Conservation (phyloP, 345 rosid genomes). For the Aquilaria yunnanensis region DNA sequence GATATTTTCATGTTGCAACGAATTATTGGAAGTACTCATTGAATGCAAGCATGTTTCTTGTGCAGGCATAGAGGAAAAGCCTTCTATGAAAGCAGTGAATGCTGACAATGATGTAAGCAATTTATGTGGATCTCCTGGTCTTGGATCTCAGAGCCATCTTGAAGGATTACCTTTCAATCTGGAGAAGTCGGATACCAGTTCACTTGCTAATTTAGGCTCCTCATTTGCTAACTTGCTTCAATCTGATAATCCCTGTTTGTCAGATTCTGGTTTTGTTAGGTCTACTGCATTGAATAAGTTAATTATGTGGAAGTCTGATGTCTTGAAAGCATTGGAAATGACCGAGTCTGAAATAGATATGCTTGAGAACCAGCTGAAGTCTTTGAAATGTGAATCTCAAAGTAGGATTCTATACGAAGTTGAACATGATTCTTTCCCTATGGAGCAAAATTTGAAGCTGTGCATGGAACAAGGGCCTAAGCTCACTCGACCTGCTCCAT, state of each 20-base stretch:
- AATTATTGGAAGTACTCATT: not conserved
- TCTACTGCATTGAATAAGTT: constrained; percentile 55
- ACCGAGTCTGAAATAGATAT: constrained; percentile 87
- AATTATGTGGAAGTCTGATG: constrained; percentile 53
- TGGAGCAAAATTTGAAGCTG: constrained; percentile 19
- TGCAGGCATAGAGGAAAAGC: constrained; percentile 73
- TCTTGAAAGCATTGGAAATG: constrained; percentile 62
- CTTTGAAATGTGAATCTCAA: constrained; percentile 36
- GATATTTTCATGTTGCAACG: no score
- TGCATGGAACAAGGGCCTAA: constrained; percentile 25
- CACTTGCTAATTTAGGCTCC: constrained; percentile 47
- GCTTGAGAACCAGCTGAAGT: constrained; percentile 70
- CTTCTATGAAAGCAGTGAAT: constrained; percentile 37
- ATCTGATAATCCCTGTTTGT: constrained; percentile 42
- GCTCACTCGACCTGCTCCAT: constrained; percentile 37
- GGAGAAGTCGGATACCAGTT: constrained; percentile 59
- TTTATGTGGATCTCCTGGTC: constrained; percentile 56
- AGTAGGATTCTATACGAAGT: constrained; percentile 20
- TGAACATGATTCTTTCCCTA: constrained; percentile 28
- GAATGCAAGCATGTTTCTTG: constrained; percentile 1
- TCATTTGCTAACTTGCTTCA: constrained; percentile 64
- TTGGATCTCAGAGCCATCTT: constrained; percentile 42
- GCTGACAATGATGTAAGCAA: constrained; percentile 46
- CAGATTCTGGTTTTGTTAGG: constrained; percentile 53
- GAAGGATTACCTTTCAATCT: constrained; percentile 52